These are phyloP conservation scores for Pichia sp. DNA, from an alignment of 1,139 yeast species.

Conservation along the genomic window DNA sequence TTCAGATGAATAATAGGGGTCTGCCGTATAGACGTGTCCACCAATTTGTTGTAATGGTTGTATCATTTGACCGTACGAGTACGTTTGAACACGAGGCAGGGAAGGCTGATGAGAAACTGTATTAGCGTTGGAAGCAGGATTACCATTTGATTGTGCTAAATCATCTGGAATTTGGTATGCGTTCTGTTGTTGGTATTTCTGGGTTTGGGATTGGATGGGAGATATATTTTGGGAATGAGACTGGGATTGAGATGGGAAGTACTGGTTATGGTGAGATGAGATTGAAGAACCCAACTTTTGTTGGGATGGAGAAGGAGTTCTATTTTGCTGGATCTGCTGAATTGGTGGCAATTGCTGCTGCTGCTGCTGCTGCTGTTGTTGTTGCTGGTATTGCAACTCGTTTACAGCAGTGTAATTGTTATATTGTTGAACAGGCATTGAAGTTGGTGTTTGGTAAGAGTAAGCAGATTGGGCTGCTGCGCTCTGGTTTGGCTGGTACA, in stretches of 20 bases:
- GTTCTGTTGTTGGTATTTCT: not conserved
- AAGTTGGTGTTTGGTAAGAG: not conserved
- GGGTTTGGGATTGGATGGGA: not conserved
- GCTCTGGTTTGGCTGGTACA: conserved; percentile 1
- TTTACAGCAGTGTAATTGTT: not conserved
- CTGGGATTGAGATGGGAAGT: not conserved
- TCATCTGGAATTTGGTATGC: not conserved
- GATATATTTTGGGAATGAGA: not conserved
- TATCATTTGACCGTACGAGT: not conserved
- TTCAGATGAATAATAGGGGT: not conserved
- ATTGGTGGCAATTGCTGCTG: conserved; percentile 11
- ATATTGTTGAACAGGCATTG: not conserved
- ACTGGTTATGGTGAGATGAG: not conserved
- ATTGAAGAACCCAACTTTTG: conserved; percentile 1
- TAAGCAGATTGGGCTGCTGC: not conserved
- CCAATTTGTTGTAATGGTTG: not conserved
- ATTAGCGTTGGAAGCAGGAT: not conserved
- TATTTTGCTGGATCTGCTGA: conserved; percentile 5
- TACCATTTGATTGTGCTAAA: not conserved
- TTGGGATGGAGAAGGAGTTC: conserved; percentile 2
- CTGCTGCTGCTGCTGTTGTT: conserved; percentile 12
- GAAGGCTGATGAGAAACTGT: not conserved
- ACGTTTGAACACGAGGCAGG: not conserved
- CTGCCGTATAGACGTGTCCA: not conserved
- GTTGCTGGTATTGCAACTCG: conserved; percentile 10